phyloP scores from a whole-genome alignment of 2,329 filamentous ascomycete genomes.

The Fusarium tanahbumbuense region DNA sequence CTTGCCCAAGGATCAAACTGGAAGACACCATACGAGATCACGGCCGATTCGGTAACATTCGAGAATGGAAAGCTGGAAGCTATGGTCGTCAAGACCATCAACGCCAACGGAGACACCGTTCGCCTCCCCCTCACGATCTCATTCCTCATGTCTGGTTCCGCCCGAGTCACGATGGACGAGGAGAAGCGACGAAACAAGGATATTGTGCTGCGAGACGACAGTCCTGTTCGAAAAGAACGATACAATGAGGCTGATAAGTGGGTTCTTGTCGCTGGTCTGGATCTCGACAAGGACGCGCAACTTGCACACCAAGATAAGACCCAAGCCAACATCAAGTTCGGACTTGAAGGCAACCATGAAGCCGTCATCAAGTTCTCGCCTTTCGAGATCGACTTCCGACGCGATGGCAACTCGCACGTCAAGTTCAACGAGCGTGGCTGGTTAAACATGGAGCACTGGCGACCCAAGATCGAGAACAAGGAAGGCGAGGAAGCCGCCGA shows the following conservation, averaged over 20 bases:
- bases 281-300: conserved; percentile 77
- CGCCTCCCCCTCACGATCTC: conserved; percentile 85
- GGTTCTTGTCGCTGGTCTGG: conserved; percentile 84
- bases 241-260: conserved; percentile 93
- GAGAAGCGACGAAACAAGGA: conserved; percentile 89
- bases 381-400: conserved; percentile 86
- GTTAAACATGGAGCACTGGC: conserved; percentile 96
- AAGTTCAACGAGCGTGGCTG: conserved; percentile 91
- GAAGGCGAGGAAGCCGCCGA: conserved; percentile 69
- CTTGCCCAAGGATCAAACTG: conserved; percentile 73
- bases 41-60: conserved; percentile 77
- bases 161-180: conserved; percentile 90
- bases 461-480: conserved; percentile 79
- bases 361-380: conserved; percentile 86
- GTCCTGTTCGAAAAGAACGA: conserved; percentile 86
- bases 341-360: conserved; percentile 79
- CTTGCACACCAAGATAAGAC: conserved; percentile 73
- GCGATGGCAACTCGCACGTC: conserved; percentile 84
- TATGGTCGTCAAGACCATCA: conserved; percentile 82
- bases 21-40: conserved; percentile 83
- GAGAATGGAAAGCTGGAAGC: conserved; percentile 84
- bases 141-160: conserved; percentile 89
- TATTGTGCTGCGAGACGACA: conserved; percentile 87
- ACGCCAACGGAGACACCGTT: conserved; percentile 72
- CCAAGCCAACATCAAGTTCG: conserved; percentile 82